Conservation (phyloP, 2,329 filamentous ascomycete species). For the Oidium heveae region DNA sequence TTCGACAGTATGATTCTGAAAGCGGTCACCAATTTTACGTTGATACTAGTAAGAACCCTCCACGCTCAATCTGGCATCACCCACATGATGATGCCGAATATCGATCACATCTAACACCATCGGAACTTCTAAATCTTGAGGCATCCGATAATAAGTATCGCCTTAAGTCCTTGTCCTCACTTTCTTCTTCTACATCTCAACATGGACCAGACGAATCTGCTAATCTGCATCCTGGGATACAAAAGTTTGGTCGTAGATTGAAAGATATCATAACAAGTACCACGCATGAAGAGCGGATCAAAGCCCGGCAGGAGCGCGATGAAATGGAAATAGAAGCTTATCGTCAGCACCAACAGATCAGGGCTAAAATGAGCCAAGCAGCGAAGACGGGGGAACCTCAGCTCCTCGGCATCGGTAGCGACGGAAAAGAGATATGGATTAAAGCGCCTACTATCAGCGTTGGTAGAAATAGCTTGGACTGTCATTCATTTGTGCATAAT, state of each 20-base stretch:
- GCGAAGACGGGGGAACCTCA: not conserved
- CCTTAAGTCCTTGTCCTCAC: not conserved
- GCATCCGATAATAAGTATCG: not conserved
- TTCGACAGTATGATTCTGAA: slow-evolving; percentile 27
- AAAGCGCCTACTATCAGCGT: not conserved
- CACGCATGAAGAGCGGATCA: slow-evolving; percentile 28
- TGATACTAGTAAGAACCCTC: slow-evolving; percentile 26
- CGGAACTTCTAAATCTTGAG: slow-evolving; percentile 23
- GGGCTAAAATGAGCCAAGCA: not conserved
- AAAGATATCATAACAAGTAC: slow-evolving; percentile 32
- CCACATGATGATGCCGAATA: slow-evolving; percentile 33
- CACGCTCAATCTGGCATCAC: slow-evolving; percentile 33
- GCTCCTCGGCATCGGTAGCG: not conserved
- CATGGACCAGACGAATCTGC: slow-evolving; percentile 3
- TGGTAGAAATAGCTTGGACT: not conserved
- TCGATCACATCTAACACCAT: slow-evolving; percentile 20
- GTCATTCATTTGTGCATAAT: not conserved
- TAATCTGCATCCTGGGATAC: slow-evolving; percentile 9
- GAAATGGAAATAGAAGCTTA: slow-evolving; percentile 27
- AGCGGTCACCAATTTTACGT: slow-evolving; percentile 36
- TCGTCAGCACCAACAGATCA: not conserved
- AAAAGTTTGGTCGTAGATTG: slow-evolving; percentile 26
- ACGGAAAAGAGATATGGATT: not conserved
- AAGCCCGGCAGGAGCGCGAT: slow-evolving; percentile 15
- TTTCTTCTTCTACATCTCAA: not conserved